Conservation (phyloP, 2,329 filamentous ascomycete genomes). For the Apiospora kogelbergensis region DNA sequence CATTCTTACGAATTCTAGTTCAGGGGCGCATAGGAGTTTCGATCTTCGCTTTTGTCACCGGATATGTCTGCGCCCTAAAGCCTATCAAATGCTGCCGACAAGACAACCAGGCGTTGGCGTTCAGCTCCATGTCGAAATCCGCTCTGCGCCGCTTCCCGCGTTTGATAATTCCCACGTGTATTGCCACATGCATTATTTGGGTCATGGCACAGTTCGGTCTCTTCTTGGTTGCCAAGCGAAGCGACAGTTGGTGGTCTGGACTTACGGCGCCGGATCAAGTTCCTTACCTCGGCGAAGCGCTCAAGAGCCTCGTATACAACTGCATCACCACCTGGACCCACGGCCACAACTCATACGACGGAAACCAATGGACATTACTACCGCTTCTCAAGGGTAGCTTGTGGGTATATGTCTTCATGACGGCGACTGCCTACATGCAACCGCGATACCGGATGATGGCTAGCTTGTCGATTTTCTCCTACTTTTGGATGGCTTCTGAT, state of each 20-base stretch:
- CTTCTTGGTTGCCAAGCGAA: constrained; percentile 54
- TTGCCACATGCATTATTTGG: constrained; percentile 57
- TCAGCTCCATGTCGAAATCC: constrained; percentile 54
- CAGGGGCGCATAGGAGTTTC: constrained; percentile 65
- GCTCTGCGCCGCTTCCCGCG: constrained; percentile 59
- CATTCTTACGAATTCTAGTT: constrained; percentile 57
- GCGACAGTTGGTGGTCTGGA: constrained; percentile 60
- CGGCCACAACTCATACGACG: constrained; percentile 52
- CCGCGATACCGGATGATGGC: constrained; percentile 49
- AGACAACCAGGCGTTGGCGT: constrained; percentile 53
- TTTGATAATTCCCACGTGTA: constrained; percentile 56
- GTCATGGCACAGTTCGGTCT: constrained; percentile 52
- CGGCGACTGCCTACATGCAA: constrained; percentile 50
- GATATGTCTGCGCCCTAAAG: constrained; percentile 64
- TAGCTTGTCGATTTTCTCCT: constrained; percentile 47
- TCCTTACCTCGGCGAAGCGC: constrained; percentile 37
- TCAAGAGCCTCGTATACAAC: constrained; percentile 44
- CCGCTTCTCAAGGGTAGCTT: constrained; percentile 56
- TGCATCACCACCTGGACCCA: constrained; percentile 52
- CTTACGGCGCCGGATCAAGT: constrained; percentile 45
- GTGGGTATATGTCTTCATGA: constrained; percentile 52
- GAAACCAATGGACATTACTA: constrained; percentile 58
- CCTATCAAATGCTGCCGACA: constrained; percentile 55
- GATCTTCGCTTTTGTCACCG: constrained; percentile 65
- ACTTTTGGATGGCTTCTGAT: constrained; percentile 42